Evolutionary conservation across 371 early-diverging fungal species (phyloP).

Genomic region (Mortierella sp.): DNA sequence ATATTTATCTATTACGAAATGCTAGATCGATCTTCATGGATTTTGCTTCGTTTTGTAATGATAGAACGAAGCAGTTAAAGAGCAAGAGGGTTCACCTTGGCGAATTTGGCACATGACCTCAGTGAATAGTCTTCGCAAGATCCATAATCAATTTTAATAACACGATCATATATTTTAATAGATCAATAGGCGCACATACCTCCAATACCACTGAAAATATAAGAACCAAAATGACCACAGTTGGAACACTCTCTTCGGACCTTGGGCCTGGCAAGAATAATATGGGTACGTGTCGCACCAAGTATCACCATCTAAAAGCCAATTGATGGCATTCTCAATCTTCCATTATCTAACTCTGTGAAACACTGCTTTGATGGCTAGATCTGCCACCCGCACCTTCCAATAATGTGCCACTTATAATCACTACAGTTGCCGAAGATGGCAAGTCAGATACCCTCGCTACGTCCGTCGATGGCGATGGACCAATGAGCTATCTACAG

Average conservation of each 20-base stretch:
- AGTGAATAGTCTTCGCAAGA: background rate
- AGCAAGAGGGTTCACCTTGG: background rate
- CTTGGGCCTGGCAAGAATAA: constrained; percentile 24
- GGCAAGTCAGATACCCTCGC: constrained; percentile 21
- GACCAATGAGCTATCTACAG: constrained; percentile 22
- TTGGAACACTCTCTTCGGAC: constrained; percentile 34
- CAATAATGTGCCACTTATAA: constrained; percentile 26
- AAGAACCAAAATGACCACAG: constrained; percentile 26
- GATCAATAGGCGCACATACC: background rate
- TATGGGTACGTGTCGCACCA: constrained; percentile 18
- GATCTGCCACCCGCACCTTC: constrained; percentile 21
- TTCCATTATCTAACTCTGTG: background rate
- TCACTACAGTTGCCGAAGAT: constrained; percentile 37
- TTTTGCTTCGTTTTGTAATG: background rate
- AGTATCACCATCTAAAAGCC: background rate
- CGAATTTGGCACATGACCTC: background rate
- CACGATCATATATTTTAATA: no score
- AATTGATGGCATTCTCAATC: background rate
- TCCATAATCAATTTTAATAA: background rate
- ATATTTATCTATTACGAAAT: background rate
- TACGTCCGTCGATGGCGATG: constrained; percentile 16
- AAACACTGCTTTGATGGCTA: constrained; percentile 18
- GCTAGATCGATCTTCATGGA: background rate
- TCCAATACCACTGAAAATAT: background rate
- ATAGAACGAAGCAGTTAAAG: background rate